Evolutionary conservation across 2,329 filamentous ascomycete genomes (phyloP).

Genomic region (Penicillium paneum): DNA sequence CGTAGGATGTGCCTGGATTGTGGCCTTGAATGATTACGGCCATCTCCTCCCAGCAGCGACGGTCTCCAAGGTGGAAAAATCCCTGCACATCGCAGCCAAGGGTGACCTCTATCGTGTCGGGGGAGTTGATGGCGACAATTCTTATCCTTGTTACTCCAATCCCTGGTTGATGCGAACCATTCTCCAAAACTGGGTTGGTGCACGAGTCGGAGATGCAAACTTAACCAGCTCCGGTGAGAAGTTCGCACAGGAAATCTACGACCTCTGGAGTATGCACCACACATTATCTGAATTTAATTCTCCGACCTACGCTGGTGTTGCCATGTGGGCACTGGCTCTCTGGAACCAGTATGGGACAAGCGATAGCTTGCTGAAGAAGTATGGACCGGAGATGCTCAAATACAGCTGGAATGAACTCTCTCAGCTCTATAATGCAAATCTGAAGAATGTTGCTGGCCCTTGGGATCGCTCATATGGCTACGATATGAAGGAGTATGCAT

Average conservation of each 20-base stretch:
- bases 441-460: slow-evolving; percentile 62
- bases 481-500: slow-evolving; percentile 62
- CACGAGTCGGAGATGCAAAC: slow-evolving; percentile 53
- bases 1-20: slow-evolving; percentile 18
- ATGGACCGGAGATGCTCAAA: slow-evolving; percentile 52
- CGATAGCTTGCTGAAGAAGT: slow-evolving; percentile 53
- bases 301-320: slow-evolving; percentile 62
- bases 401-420: slow-evolving; percentile 54
- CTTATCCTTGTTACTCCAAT: slow-evolving; percentile 62
- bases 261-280: slow-evolving; percentile 54
- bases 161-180: slow-evolving; percentile 63
- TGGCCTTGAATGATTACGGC: slow-evolving; percentile 19
- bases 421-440: slow-evolving; percentile 55
- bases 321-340: slow-evolving; percentile 56
- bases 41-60: slow-evolving; percentile 45
- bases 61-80: slow-evolving; percentile 50
- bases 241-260: slow-evolving; percentile 55
- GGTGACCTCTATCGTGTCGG: slow-evolving; percentile 63
- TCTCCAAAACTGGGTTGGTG: slow-evolving; percentile 58
- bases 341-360: slow-evolving; percentile 59
- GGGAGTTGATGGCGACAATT: slow-evolving; percentile 58
- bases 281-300: slow-evolving; percentile 63
- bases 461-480: slow-evolving; percentile 64
- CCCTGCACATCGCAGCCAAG: slow-evolving; percentile 54
- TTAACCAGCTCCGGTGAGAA: slow-evolving; percentile 58